Conservation (phyloP, 2,329 filamentous ascomycete species). For the Alternaria sp. region DNA sequence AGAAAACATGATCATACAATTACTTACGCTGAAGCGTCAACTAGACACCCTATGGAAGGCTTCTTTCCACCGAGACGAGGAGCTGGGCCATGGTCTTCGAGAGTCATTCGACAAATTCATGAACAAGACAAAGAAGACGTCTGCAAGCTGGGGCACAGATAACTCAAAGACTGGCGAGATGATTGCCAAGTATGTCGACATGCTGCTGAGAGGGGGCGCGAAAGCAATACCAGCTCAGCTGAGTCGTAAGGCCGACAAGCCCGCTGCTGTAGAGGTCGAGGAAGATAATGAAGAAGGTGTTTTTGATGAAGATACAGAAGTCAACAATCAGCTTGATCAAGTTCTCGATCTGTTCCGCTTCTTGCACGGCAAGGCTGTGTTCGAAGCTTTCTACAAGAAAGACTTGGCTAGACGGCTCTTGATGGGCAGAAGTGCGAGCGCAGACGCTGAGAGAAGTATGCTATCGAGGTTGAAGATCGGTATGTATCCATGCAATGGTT, state of each 20-base stretch:
- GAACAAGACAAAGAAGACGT: conserved; percentile 80
- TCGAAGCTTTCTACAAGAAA: conserved; percentile 99
- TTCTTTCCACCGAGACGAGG: conserved; percentile 79
- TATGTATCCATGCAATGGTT: conserved; percentile 33
- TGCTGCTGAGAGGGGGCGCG: conserved; percentile 83
- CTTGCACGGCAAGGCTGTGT: conserved; percentile 95
- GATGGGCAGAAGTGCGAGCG: conserved; percentile 90
- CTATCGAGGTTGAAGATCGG: conserved; percentile 82
- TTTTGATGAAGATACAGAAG: conserved; percentile 87
- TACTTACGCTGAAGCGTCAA: conserved; percentile 81
- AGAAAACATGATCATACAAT: conserved; percentile 83
- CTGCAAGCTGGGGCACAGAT: conserved; percentile 76
- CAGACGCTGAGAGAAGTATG: conserved; percentile 97
- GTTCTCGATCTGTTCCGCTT: conserved; percentile 95
- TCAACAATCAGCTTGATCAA: conserved; percentile 91
- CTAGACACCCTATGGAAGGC: conserved; percentile 79
- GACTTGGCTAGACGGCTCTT: conserved; percentile 88
- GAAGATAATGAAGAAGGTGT: conserved; percentile 68
- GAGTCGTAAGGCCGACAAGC: conserved; percentile 64
- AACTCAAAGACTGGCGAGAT: conserved; percentile 97
- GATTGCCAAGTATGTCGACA: conserved; percentile 97
- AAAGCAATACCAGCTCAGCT: conserved; percentile 80
- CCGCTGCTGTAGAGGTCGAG: conserved; percentile 66
- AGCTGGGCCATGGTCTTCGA: conserved; percentile 78
- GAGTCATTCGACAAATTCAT: conserved; percentile 91